Base-by-base conservation (phyloP, 83 land plant species). In the Diphasiastrum complanatum region DNA sequence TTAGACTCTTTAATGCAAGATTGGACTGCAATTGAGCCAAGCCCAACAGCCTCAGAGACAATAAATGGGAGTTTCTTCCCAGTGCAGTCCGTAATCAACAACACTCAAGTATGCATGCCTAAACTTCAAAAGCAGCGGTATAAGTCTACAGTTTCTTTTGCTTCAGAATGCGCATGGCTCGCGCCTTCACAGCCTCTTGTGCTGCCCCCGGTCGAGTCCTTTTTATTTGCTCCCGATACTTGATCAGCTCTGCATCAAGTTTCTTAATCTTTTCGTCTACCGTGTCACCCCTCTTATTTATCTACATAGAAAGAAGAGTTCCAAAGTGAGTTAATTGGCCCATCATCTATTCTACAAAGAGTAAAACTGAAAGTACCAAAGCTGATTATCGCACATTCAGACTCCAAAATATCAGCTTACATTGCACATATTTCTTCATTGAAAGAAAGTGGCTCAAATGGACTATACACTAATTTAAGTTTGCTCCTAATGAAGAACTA, bases 141-240 rank as follows among this genome's bases (percentile, higher is more conserved):
- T 23, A 51, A 51, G 47, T 40, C 22, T 75, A 95, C 99, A 95
- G 86, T 55, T 85, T 68, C 60, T 86, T 95, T 59, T 95, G 99
- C 78, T 89, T 89, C 35, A 95, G 82, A 67, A 95, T 83, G 63
- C 99, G 83, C 99, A 95, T 95, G 3, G 99, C 99, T 28, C 97
- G 83, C 47, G 97, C 93, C 71, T 95, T 95, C 24, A 95, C 72
- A 61, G 99, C 97, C 75, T 75, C 78, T 63, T 75, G 78, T 33
- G 78, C 78, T 47, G 78, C 74, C 0, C 78, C 78, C 1, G 78
- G 78, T 14, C 78, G 51, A 20, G 78, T 75, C 63, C 45, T 75
- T 56, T 75, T 75, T 23, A 75, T 75, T 47, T 75, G 78, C 45
- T 75, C 78, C 31, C 68, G 50, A 29, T 75, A 75, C 37, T 67